Base-by-base conservation (phyloP, 1,284 basidiomycete genomes). In the Porodaedalea pini region DNA sequence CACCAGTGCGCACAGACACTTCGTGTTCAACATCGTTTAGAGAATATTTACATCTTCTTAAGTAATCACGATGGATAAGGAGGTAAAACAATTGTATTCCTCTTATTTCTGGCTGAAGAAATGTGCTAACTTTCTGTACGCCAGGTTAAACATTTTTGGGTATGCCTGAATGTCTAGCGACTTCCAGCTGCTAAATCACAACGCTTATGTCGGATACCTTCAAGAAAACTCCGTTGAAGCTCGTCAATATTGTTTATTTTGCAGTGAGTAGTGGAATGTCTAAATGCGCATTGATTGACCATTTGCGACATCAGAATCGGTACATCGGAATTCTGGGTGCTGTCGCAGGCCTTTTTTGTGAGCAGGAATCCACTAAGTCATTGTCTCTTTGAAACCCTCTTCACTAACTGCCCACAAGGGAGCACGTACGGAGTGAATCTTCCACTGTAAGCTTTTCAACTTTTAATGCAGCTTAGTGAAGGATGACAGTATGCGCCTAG, bases 291-390 rank as follows among this genome's bases (percentile, higher is more conserved):
- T 10, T n/a, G 36, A 10, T 37, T 10, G 36, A 37, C 36, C 10
- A n/a, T 7, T 7, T 17, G 10, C 8, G 21, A 37, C 41, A 39
- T 4, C 23, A 52, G 51, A 52, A 52, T 27, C 51, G 51, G 10
- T 52, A 52, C 51, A 25, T 40, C 25, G 51, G 51, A 29, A 40
- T 52, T 25, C 17, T 52, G 2, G 51, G 51, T 5, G 51, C 36
- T 4, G 31, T 41, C 7, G 25, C 51, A 2, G 11, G 27, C n/a
- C 19, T 52, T 2, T 52, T 25, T 31, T 52, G 51, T 52, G 40
- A 39, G 51, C 23, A 13, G 23, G 10, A 6, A 32, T 23, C 25
- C 2, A 48, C 25, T 21, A 15, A 2, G 40, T 6, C 32, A 41
- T 41, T 21, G 19, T n/a, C 13, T 41, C 8, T 17, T 15, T 41